Conservation (phyloP, 805 yeast genomes). For the Millerago galiae region DNA sequence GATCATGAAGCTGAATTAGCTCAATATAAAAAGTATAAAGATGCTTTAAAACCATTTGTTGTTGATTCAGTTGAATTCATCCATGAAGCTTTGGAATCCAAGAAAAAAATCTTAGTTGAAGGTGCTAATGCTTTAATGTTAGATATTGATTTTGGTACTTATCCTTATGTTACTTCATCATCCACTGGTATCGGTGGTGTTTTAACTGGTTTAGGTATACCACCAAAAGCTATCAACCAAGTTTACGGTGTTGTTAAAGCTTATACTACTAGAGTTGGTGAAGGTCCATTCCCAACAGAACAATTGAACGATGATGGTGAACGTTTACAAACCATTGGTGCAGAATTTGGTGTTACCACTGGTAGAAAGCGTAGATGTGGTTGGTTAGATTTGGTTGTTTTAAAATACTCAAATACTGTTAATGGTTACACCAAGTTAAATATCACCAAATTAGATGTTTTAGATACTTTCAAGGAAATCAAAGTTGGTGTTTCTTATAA, state of each 20-base stretch:
- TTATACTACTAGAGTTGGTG: conserved; percentile 97
- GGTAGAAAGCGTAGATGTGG: conserved; percentile 99
- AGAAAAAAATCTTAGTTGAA: conserved; percentile 87
- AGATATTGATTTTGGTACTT: conserved; percentile 96
- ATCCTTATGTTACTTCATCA: conserved; percentile 94
- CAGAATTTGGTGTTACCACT: conserved; percentile 96
- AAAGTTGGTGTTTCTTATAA: conserved; percentile 82
- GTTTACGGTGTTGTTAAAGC: conserved; percentile 97
- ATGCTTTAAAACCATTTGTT: conserved; percentile 78
- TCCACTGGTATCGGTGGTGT: conserved; percentile 98
- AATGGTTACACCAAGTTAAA: conserved; percentile 94
- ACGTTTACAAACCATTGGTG: conserved; percentile 83
- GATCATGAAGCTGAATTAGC: conserved; percentile 77
- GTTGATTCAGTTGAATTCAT: conserved; percentile 86
- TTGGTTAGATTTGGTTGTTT: conserved; percentile 94
- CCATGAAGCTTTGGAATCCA: conserved; percentile 65
- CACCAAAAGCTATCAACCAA: conserved; percentile 78
- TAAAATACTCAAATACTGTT: conserved; percentile 83
- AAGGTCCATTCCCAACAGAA: conserved; percentile 98
- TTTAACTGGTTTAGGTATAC: conserved; percentile 90
- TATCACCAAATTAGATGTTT: conserved; percentile 92
- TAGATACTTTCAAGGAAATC: conserved; percentile 85
- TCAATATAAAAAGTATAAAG: conserved; percentile 68
- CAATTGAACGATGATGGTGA: conserved; percentile 86
- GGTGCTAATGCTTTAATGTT: conserved; percentile 98